These are phyloP conservation scores for Ganoderma resinaceum DNA, from an alignment of 1,284 basidiomycete species.

Conservation along the genomic window DNA sequence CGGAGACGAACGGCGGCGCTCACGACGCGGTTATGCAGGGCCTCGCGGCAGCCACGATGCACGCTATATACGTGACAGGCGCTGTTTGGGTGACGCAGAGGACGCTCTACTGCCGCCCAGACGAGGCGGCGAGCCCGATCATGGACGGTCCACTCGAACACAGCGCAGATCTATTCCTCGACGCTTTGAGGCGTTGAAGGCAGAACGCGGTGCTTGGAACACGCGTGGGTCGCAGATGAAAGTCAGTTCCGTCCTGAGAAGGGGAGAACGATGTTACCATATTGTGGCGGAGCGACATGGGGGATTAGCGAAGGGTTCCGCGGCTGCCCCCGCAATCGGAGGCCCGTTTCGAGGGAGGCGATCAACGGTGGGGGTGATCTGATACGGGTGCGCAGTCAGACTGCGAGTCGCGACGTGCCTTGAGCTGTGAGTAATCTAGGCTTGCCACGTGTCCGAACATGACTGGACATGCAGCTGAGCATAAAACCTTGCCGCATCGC, in stretches of 20 bases:
- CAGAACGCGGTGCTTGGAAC: constrained; percentile 7
- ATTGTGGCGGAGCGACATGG: neutral
- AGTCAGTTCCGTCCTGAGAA: constrained; percentile 16
- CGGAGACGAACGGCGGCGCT: neutral
- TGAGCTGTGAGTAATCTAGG: constrained; percentile 24
- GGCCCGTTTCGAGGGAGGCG: neutral
- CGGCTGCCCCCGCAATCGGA: neutral
- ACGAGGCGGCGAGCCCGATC: neutral
- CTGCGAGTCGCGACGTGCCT: constrained; percentile 20
- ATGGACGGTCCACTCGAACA: neutral
- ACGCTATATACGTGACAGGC: neutral
- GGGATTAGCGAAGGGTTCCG: neutral
- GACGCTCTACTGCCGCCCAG: constrained; percentile 1
- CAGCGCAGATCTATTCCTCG: neutral
- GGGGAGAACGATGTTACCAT: constrained; percentile 16
- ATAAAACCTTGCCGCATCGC: too few relatives aligned
- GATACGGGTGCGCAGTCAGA: constrained; percentile 13
- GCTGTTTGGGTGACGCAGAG: neutral
- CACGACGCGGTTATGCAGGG: neutral
- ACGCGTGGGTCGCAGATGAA: constrained; percentile 10
- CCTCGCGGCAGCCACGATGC: constrained; percentile 6
- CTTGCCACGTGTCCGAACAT: constrained; percentile 30
- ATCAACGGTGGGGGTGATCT: constrained; percentile 6
- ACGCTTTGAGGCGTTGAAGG: neutral
- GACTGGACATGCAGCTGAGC: constrained; percentile 5